A percentile compares a stretch with the other conserved stretches of the same genome.
These are phyloP conservation scores for Pestalotiopsis sp. DNA, from an alignment of 2,329 filamentous ascomycete genomes.

Conservation along the genomic window DNA sequence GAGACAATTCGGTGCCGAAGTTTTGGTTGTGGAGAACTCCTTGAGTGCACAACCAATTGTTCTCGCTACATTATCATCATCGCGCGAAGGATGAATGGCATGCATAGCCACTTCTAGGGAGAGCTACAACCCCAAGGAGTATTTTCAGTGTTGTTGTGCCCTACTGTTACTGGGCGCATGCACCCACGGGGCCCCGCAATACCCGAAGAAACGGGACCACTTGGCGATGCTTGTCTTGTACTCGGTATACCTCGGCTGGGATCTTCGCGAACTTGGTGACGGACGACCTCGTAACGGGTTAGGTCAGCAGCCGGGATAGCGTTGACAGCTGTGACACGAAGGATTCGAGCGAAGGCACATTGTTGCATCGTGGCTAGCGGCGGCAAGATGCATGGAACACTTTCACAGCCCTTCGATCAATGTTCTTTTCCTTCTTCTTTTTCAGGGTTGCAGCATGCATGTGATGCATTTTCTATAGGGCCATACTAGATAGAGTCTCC, in stretches of 20 bases:
- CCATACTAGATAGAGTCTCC: not conserved
- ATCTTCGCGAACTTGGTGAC: not conserved
- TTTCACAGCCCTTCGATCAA: conserved; percentile 6
- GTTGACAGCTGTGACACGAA: not conserved
- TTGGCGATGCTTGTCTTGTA: conserved; percentile 4
- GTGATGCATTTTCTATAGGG: conserved; percentile 2
- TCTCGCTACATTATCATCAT: no score
- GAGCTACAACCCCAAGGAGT: not conserved
- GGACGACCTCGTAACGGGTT: no score
- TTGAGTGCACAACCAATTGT: no score
- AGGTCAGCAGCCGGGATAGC: not conserved
- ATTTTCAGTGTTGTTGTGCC: not conserved
- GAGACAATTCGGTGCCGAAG: no score
- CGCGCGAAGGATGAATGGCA: no score
- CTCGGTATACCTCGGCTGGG: not conserved
- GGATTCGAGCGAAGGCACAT: not conserved
- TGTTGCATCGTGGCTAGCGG: not conserved
- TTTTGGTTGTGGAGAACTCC: no score
- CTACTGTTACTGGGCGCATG: not conserved
- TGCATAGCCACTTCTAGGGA: no score
- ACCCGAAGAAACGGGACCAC: not conserved
- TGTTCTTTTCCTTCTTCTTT: not conserved
- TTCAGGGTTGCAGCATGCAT: not conserved
- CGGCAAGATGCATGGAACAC: conserved; percentile 5
- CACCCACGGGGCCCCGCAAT: not conserved